These are phyloP conservation scores for Xylaria sp. DNA, from an alignment of 2,329 filamentous ascomycete genomes.

Conservation along the genomic window DNA sequence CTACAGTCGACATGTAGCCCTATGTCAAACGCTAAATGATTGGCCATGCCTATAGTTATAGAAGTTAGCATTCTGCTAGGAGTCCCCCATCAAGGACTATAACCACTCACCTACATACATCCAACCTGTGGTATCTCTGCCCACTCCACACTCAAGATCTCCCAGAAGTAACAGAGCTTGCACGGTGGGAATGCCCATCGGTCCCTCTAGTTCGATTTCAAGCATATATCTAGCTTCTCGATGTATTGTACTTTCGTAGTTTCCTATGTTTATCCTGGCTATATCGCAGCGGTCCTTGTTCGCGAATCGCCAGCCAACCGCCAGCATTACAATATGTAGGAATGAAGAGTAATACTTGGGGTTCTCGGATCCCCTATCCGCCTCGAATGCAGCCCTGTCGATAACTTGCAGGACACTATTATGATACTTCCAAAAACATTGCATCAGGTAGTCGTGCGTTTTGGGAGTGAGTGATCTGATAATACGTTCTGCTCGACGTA, in stretches of 20 bases:
- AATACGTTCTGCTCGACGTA: conserved; percentile 38
- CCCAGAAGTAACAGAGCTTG: conserved; percentile 38
- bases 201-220: conserved; percentile 36
- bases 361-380: conserved; percentile 35
- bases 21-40: conserved; percentile 35
- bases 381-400: conserved; percentile 36
- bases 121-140: conserved; percentile 36
- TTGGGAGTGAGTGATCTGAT: conserved; percentile 39
- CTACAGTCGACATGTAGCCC: conserved; percentile 32
- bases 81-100: background rate
- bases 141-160: conserved; percentile 39
- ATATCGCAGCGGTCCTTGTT: conserved; percentile 37
- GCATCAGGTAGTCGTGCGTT: conserved; percentile 38
- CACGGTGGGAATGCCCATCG: conserved; percentile 33
- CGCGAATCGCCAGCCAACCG: conserved; percentile 38
- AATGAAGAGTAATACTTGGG: conserved; percentile 38
- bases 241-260: conserved; percentile 36
- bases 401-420: conserved; percentile 37
- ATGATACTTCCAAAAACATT: conserved; percentile 38
- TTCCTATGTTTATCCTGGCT: conserved; percentile 34
- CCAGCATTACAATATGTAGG: conserved; percentile 37
- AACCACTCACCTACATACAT: conserved; percentile 38
- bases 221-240: conserved; percentile 39
- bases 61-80: conserved; percentile 1
- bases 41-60: conserved; percentile 35